A percentile compares a stretch with the other conserved stretches of the same genome.
Conservation (phyloP, 2,329 filamentous ascomycete species). For the Catunica adiposa region DNA sequence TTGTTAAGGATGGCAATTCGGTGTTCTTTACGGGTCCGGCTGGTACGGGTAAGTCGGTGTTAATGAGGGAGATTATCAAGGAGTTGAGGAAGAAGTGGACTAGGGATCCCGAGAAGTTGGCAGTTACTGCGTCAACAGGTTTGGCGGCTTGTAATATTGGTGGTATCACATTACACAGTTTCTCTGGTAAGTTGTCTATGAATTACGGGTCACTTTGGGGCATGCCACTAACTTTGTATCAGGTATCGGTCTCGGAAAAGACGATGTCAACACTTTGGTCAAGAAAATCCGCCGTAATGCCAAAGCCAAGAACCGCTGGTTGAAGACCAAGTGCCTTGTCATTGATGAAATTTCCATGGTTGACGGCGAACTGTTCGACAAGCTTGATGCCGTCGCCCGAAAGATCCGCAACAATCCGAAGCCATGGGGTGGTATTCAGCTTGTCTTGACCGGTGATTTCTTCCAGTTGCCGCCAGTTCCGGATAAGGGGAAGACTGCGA, state of each 20-base stretch:
- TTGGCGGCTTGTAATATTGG: slow-evolving; percentile 94
- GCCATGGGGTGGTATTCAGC: slow-evolving; percentile 88
- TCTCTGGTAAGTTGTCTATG: slow-evolving; percentile 42
- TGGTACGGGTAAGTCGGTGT: slow-evolving; percentile 88
- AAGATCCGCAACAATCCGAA: slow-evolving; percentile 76
- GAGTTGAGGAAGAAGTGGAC: slow-evolving; percentile 61
- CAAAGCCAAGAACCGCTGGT: slow-evolving; percentile 79
- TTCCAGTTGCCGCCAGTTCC: slow-evolving; percentile 94
- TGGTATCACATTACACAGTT: slow-evolving; percentile 89
- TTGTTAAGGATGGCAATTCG: slow-evolving; percentile 64
- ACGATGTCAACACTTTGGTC: slow-evolving; percentile 60
- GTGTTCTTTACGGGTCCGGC: slow-evolving; percentile 98
- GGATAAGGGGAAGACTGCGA: slow-evolving; percentile 51
- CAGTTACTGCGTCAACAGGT: slow-evolving; percentile 89
- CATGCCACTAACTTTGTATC: not conserved
- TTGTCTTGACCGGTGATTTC: slow-evolving; percentile 93
- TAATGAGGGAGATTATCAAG: slow-evolving; percentile 81
- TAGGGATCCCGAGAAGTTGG: slow-evolving; percentile 66
- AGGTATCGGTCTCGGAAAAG: slow-evolving; percentile 79
- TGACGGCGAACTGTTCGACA: slow-evolving; percentile 91
- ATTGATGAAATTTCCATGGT: slow-evolving; percentile 98
- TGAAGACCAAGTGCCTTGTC: slow-evolving; percentile 71
- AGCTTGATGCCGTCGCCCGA: slow-evolving; percentile 75
- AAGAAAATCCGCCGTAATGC: slow-evolving; percentile 81
- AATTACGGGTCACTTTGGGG: not conserved